Evolutionary conservation across 768 basidiomycete genomes (phyloP), one percentile per base, ranked within the genome.

Genomic region (Favolaschia claudopus): DNA sequence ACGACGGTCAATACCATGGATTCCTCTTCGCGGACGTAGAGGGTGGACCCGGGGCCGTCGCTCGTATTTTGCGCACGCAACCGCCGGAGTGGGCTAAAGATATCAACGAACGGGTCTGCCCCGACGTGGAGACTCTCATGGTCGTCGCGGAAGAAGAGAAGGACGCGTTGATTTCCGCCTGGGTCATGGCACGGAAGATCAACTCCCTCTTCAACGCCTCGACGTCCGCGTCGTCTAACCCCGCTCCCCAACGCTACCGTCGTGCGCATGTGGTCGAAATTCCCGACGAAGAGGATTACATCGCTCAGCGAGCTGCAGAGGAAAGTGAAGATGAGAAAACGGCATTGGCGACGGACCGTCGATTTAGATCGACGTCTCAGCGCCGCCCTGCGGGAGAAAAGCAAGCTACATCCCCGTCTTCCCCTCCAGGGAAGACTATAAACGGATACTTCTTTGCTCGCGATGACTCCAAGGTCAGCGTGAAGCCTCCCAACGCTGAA

Each of bases 281-380:
- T 1, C 74, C 69, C 34, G 68, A 70, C 4, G 60, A 45, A 2
- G 53, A 46, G 22, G 50, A 69, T 9, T 58, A n/a, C n/a, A n/a
- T n/a, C n/a, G n/a, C n/a, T n/a, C n/a, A n/a, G n/a, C n/a, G n/a
- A n/a, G n/a, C n/a, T n/a, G n/a, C n/a, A n/a, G n/a, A n/a, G n/a
- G n/a, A n/a, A n/a, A n/a, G n/a, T n/a, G n/a, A n/a, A n/a, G n/a
- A n/a, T n/a, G n/a, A n/a, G n/a, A n/a, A n/a, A n/a, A n/a, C n/a
- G n/a, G n/a, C n/a, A n/a, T n/a, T n/a, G n/a, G n/a, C n/a, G n/a
- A n/a, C n/a, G n/a, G n/a, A n/a, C n/a, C n/a, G n/a, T n/a, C n/a
- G n/a, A n/a, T n/a, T n/a, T n/a, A n/a, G n/a, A n/a, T n/a, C n/a
- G n/a, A n/a, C n/a, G n/a, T n/a, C n/a, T n/a, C n/a, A n/a, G n/a